Evolutionary conservation across 1,139 yeast species (phyloP), one percentile per base, ranked within the genome.

Genomic region (Kazachstania sp.): DNA sequence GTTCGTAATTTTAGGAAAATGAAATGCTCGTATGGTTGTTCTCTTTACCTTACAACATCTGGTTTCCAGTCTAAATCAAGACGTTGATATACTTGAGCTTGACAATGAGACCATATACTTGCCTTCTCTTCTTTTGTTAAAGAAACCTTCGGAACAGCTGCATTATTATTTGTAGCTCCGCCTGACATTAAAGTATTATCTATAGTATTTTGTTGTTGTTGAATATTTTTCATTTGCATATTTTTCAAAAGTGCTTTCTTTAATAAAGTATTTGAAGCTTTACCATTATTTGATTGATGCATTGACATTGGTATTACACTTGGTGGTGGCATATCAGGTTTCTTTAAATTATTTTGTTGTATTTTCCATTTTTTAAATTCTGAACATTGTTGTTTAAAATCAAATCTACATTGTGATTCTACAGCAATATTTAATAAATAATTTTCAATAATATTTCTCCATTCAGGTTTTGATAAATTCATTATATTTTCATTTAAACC

Each of bases 401-500:
- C 84, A 39, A 68, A 65, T 30, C 85, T 71, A 55, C 85, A 80
- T 58, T 81, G 86, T 12, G 82, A 81, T 58, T 81, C 87, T 43
- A 83, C 83, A 2, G 79, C 86, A 34, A 81, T 69, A 59, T 79
- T 80, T 39, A 81, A 63, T 44, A 80, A 58, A 58, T 76, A 81
- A 63, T 81, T 81, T 54, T 81, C 87, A 51, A 81, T 78, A 29
- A 81, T 73, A 59, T 81, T 79, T 55, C 86, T 68, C 85, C 86
- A 81, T 60, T 81, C 84, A 20, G 78, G 76, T 53, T 73, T 71
- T 3, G 71, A 65, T 5, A 69, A 51, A 23, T 56, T 53, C 67
- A 65, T 61, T 32, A 60, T 47, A 12, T 56, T 53, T 37, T 60
- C 65, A 43, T 55, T 45, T 19, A 31, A 30, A 4, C 61, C 60